These are phyloP conservation scores for Casuarina cunninghamiana DNA, from an alignment of 306 rosid species.

Conservation along the genomic window DNA sequence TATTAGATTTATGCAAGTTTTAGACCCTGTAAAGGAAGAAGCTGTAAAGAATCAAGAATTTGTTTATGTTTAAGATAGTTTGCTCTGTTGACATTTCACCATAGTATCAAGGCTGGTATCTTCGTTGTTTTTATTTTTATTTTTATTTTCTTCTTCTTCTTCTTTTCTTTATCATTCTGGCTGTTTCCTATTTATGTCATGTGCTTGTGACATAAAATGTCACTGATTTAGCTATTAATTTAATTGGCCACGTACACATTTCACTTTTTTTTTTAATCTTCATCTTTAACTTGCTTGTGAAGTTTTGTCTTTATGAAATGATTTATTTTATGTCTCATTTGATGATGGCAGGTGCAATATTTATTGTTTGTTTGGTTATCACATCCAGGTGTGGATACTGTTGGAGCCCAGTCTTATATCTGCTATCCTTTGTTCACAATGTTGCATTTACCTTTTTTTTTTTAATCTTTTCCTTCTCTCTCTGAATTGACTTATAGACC, in stretches of 20 bases:
- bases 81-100: not conserved
- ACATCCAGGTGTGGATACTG: slow-evolving; percentile 72
- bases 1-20: not conserved
- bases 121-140: not conserved
- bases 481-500: slow-evolving; percentile 1
- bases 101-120: not conserved
- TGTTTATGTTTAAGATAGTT: not conserved
- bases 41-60: not conserved
- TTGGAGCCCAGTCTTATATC: slow-evolving; percentile 24
- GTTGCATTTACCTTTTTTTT: not conserved
- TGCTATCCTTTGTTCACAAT: not conserved
- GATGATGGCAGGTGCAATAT: slow-evolving; percentile 76
- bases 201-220: too few relatives aligned
- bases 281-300: not conserved
- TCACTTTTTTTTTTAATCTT: not conserved
- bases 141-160: not conserved
- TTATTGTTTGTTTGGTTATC: slow-evolving; percentile 76
- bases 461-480: not conserved
- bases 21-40: not conserved
- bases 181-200: too few relatives aligned
- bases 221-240: not conserved
- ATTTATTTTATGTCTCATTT: slow-evolving; percentile 23
- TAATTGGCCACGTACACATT: not conserved
- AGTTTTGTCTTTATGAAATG: not conserved
- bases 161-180: too few relatives aligned